A percentile compares a stretch with the other conserved stretches of the same genome.
Evolutionary conservation across 805 yeast genomes (phyloP).

Genomic region (Candida nitratophila): DNA sequence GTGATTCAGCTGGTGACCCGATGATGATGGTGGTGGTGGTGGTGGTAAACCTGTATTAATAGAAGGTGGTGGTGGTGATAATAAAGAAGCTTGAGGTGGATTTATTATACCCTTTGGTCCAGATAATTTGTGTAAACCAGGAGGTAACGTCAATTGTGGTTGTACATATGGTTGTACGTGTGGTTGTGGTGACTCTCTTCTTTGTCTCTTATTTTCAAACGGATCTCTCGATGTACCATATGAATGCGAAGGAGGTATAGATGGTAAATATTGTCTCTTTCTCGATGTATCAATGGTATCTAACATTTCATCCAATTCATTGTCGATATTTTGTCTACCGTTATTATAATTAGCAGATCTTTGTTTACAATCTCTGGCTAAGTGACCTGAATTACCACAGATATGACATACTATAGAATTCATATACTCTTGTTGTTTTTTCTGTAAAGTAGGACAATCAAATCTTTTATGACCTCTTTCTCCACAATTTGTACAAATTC

Average conservation of each 20-base stretch:
- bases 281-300: slow-evolving; percentile 22
- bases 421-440: neutral
- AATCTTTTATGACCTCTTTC: slow-evolving; percentile 55
- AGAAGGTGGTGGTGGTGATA: neutral
- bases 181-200: slow-evolving; percentile 1
- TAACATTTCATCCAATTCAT: slow-evolving; percentile 40
- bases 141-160: neutral
- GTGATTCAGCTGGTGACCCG: slow-evolving; percentile 10
- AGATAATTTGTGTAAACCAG: too few relatives aligned
- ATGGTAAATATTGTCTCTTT: slow-evolving; percentile 2
- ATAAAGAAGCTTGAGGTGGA: neutral
- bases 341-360: slow-evolving; percentile 13
- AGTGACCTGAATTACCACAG: slow-evolving; percentile 84
- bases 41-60: neutral
- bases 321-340: slow-evolving; percentile 28
- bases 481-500: slow-evolving; percentile 51
- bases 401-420: slow-evolving; percentile 52
- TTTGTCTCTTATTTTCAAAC: neutral
- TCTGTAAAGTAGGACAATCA: slow-evolving; percentile 46
- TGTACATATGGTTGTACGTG: too few relatives aligned
- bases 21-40: slow-evolving; percentile 8
- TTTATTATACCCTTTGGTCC: too few relatives aligned
- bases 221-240: neutral
- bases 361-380: slow-evolving; percentile 75
- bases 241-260: slow-evolving; percentile 1